Evolutionary conservation across 2,329 filamentous ascomycete species (phyloP).

Genomic region (Leptographium procerum): DNA sequence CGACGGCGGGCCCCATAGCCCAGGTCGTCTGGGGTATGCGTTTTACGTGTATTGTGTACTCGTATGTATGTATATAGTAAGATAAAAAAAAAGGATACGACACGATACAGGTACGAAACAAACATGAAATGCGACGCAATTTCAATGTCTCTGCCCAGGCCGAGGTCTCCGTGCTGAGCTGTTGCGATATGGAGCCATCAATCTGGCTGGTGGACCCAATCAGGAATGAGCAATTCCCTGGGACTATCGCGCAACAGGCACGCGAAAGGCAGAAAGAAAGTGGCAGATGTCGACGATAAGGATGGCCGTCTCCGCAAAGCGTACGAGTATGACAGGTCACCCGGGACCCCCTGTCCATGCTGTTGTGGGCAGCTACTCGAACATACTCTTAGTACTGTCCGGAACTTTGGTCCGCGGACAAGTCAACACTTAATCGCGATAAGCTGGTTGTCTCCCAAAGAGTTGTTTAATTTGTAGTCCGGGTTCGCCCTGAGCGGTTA

Average conservation of each 20-base stretch:
- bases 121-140: background rate
- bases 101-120: background rate
- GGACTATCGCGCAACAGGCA: background rate
- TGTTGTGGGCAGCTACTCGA: background rate
- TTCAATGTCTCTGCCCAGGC: background rate
- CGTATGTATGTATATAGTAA: background rate
- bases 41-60: background rate
- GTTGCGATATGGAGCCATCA: background rate
- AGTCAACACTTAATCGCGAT: no score
- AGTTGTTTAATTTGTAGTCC: no score
- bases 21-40: background rate
- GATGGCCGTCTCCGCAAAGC: background rate
- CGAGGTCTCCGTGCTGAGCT: background rate
- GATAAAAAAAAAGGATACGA: background rate
- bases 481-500: no score
- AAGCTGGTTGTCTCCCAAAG: no score
- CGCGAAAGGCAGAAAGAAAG: background rate
- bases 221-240: background rate
- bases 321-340: background rate
- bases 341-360: background rate
- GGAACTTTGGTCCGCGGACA: no score
- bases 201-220: background rate
- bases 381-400: no score
- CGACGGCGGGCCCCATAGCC: background rate
- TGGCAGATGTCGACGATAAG: background rate